Evolutionary conservation across 768 basidiomycete species (phyloP).

Genomic region (Antrodiella citrinella): DNA sequence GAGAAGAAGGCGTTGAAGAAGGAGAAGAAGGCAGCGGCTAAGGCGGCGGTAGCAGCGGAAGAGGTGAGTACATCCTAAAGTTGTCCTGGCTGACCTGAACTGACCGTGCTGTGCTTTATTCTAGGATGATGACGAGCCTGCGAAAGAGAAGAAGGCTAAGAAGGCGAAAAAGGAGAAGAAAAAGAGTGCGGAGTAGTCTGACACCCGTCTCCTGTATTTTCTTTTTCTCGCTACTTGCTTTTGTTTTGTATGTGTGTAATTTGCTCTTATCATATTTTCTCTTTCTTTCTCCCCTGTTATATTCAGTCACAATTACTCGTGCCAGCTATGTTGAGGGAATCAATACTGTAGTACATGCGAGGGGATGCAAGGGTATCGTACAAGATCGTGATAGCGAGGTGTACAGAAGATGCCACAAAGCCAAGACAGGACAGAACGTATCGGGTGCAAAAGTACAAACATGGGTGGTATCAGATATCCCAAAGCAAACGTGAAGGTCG

Average conservation of each 20-base stretch:
- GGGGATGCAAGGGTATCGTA: not conserved
- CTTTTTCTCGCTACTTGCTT: slow-evolving; percentile 7
- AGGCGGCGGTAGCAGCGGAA: slow-evolving; percentile 41
- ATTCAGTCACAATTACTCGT: too few relatives aligned
- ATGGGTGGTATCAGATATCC: too few relatives aligned
- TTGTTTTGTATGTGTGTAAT: slow-evolving; percentile 9
- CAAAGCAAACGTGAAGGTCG: not conserved
- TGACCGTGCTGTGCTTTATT: slow-evolving; percentile 7
- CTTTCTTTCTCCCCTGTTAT: not conserved
- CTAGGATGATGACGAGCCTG: slow-evolving; percentile 26
- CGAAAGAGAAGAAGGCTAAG: slow-evolving; percentile 31
- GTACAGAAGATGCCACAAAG: not conserved
- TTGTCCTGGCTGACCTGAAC: slow-evolving; percentile 4
- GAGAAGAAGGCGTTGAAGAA: slow-evolving; percentile 76
- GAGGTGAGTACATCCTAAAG: slow-evolving; percentile 25
- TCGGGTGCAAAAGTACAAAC: too few relatives aligned
- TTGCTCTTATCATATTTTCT: slow-evolving; percentile 11
- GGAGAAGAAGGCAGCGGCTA: slow-evolving; percentile 66
- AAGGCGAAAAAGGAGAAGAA: slow-evolving; percentile 50
- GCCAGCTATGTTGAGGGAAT: too few relatives aligned
- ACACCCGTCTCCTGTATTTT: slow-evolving; percentile 2
- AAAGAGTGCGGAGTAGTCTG: slow-evolving; percentile 34
- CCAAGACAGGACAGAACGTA: not conserved
- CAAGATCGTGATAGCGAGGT: not conserved
- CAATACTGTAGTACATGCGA: not conserved